Evolutionary conservation across 192 early-diverging fungal genomes (phyloP).

Genomic region (Rhizophagus clarus): DNA sequence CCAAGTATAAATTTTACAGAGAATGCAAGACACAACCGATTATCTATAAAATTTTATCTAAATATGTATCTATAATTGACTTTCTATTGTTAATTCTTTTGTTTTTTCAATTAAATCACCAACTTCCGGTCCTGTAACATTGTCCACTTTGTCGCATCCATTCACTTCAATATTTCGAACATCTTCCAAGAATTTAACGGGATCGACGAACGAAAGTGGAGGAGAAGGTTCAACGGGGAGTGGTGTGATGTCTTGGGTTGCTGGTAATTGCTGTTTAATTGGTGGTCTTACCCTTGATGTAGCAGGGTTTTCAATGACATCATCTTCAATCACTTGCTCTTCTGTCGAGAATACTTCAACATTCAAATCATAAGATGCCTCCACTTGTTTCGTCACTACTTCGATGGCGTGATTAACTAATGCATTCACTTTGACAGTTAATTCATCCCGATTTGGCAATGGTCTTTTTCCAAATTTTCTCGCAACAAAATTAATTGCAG

Average conservation of each 20-base stretch:
- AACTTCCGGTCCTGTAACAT: too few species aligned
- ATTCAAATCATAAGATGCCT: neutral
- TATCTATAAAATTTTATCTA: too few species aligned
- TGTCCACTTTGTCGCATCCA: neutral
- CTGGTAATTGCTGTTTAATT: slow-evolving; percentile 2
- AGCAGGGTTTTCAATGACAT: neutral
- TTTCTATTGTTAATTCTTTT: too few species aligned
- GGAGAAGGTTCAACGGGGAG: slow-evolving; percentile 3
- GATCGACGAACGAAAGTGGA: slow-evolving; percentile 16
- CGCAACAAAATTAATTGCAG: neutral
- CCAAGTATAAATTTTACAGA: too few species aligned
- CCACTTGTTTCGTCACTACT: slow-evolving; percentile 1
- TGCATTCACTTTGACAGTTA: slow-evolving; percentile 2
- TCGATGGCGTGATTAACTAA: slow-evolving; percentile 3
- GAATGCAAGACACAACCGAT: too few species aligned
- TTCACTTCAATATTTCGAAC: neutral
- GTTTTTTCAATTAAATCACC: too few species aligned
- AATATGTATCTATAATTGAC: too few species aligned
- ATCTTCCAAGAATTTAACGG: slow-evolving; percentile 20
- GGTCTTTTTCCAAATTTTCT: neutral
- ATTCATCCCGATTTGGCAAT: neutral
- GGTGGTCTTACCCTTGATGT: neutral
- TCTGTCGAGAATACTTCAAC: neutral
- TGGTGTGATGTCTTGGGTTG: neutral
- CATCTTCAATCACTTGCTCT: neutral